Conservation (phyloP, 805 yeast species). For the Candida tibetensis region DNA sequence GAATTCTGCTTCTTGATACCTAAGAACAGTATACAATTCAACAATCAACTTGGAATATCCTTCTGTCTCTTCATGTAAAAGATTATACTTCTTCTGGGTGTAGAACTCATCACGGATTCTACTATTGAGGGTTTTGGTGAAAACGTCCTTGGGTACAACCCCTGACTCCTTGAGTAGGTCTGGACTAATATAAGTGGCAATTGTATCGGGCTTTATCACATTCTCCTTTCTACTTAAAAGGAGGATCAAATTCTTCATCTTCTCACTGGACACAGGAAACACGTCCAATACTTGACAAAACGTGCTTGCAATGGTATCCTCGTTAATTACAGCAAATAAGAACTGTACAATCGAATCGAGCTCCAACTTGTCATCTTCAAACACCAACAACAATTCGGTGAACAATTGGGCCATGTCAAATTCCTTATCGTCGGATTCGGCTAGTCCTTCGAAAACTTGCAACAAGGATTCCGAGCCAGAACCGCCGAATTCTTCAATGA, state of each 20-base stretch:
- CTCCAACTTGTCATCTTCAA: constrained; percentile 19
- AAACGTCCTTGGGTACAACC: constrained; percentile 29
- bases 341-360: constrained; percentile 19
- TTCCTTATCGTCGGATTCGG: constrained; percentile 17
- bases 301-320: constrained; percentile 29
- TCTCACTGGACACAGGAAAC: constrained; percentile 27
- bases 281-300: constrained; percentile 40
- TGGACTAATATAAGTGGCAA: constrained; percentile 28
- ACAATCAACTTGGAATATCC: constrained; percentile 69
- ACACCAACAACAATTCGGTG: constrained; percentile 31
- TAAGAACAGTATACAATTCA: constrained; percentile 44
- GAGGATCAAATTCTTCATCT: constrained; percentile 20
- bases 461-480: constrained; percentile 32
- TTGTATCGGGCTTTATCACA: constrained; percentile 29
- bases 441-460: constrained; percentile 27
- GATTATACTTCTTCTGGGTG: constrained; percentile 58
- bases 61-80: constrained; percentile 70
- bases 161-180: constrained; percentile 26
- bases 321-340: constrained; percentile 26
- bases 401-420: constrained; percentile 25
- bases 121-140: constrained; percentile 37
- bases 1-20: constrained; percentile 36
- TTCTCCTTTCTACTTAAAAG: constrained; percentile 21
- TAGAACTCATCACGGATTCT: constrained; percentile 41
- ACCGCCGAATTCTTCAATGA: constrained; percentile 30